Conservation (phyloP, 2,329 filamentous ascomycete species). For the Phaeomoniella chlamydospora region DNA sequence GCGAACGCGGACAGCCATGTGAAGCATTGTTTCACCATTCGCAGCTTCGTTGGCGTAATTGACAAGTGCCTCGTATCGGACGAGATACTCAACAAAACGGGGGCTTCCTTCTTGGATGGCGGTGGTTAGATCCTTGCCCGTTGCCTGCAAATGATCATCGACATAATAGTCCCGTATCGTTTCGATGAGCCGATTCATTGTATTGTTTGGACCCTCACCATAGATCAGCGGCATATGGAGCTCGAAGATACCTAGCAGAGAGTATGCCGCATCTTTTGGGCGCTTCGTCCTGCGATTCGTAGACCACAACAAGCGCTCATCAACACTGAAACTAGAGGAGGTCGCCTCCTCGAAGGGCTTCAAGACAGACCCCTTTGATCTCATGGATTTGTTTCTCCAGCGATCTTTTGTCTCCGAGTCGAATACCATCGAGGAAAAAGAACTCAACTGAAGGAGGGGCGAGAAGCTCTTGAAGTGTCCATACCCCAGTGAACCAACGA, state of each 20-base stretch:
- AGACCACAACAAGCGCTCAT: slow-evolving; percentile 12
- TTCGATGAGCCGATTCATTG: slow-evolving; percentile 2
- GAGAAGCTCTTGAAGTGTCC: slow-evolving; percentile 9
- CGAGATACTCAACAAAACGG: too few species aligned
- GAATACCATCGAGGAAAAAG: background rate
- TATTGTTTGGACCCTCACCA: slow-evolving; percentile 15
- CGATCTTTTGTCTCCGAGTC: background rate
- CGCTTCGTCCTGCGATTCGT: slow-evolving; percentile 9
- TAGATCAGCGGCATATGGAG: slow-evolving; percentile 29
- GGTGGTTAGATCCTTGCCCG: too few species aligned
- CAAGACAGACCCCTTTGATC: slow-evolving; percentile 5
- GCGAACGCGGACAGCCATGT: too few species aligned
- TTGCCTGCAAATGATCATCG: too few species aligned
- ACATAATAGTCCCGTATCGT: too few species aligned
- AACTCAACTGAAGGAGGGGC: slow-evolving; percentile 4
- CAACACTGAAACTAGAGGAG: slow-evolving; percentile 4
- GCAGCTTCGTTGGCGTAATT: too few species aligned
- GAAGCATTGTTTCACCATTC: too few species aligned
- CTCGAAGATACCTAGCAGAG: slow-evolving; percentile 26
- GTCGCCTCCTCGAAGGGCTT: slow-evolving; percentile 1
- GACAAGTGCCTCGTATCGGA: too few species aligned
- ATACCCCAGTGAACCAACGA: slow-evolving; percentile 8
- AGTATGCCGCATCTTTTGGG: slow-evolving; percentile 27
- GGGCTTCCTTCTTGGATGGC: too few species aligned
- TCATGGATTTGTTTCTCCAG: slow-evolving; percentile 1